Evolutionary conservation across 2,329 filamentous ascomycete genomes (phyloP).

Genomic region (Colletotrichum brevisporum): DNA sequence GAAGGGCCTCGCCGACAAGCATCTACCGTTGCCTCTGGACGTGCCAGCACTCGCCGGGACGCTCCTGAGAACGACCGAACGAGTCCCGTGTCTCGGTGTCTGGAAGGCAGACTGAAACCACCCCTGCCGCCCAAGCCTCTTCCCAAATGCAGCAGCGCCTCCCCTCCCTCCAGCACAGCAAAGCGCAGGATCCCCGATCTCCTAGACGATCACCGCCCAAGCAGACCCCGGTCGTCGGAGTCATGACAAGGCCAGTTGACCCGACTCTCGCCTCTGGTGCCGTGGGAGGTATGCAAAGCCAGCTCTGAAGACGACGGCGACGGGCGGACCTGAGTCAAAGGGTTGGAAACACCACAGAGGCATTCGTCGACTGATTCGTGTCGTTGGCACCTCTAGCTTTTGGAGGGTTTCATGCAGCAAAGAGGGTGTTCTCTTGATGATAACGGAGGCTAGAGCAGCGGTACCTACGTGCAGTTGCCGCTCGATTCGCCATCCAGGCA

Average conservation of each 20-base stretch:
- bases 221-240: constrained; percentile 31
- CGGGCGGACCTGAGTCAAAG: constrained; percentile 30
- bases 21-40: too few relatives aligned
- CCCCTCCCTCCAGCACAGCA: neutral
- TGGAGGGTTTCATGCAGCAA: constrained; percentile 38
- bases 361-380: constrained; percentile 34
- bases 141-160: constrained; percentile 30
- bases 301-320: constrained; percentile 3
- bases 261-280: constrained; percentile 21
- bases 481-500: constrained; percentile 10
- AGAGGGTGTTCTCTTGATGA: constrained; percentile 33
- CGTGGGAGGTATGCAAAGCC: neutral
- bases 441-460: neutral
- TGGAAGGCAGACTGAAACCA: constrained; percentile 34
- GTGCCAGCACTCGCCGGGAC: neutral
- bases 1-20: neutral
- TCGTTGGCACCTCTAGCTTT: constrained; percentile 31
- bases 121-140: constrained; percentile 28
- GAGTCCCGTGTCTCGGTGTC: constrained; percentile 27
- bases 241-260: constrained; percentile 35
- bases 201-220: constrained; percentile 32
- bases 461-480: constrained; percentile 1
- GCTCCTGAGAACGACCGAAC: neutral
- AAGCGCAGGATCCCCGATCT: constrained; percentile 14
- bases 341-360: constrained; percentile 23